A percentile compares a stretch with the other conserved stretches of the same genome.
Conservation (phyloP, 2,329 filamentous ascomycete genomes). For the Ceratocystis diversiconidia region DNA sequence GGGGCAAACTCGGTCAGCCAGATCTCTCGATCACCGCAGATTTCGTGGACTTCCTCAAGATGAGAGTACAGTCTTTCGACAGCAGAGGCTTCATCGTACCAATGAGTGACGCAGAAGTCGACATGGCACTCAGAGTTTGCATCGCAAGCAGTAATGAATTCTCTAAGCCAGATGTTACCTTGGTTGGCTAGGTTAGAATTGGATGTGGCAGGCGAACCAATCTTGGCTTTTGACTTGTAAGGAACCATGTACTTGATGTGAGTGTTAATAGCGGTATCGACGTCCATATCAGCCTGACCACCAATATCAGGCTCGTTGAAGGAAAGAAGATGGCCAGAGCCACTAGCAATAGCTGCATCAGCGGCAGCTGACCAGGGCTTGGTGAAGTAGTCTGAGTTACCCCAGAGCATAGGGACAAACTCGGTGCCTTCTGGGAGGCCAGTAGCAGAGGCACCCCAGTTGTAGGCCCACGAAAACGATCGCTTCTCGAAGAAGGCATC, state of each 20-base stretch:
- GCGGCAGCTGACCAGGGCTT: constrained; percentile 38
- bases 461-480: constrained; percentile 45
- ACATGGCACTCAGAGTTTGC: constrained; percentile 33
- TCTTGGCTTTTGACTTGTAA: constrained; percentile 37
- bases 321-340: constrained; percentile 43
- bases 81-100: constrained; percentile 41
- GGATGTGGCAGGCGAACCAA: constrained; percentile 47
- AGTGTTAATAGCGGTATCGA: constrained; percentile 36
- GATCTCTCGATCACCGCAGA: constrained; percentile 36
- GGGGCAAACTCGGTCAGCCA: constrained; percentile 54
- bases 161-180: constrained; percentile 43
- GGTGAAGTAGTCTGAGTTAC: constrained; percentile 31
- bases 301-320: constrained; percentile 60
- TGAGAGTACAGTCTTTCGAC: constrained; percentile 40
- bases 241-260: constrained; percentile 43
- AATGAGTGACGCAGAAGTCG: constrained; percentile 50
- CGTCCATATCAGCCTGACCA: constrained; percentile 43
- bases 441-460: constrained; percentile 44
- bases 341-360: constrained; percentile 36
- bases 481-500: constrained; percentile 32
- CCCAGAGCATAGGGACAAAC: constrained; percentile 58
- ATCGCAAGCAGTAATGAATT: constrained; percentile 39
- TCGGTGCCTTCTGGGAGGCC: constrained; percentile 32
- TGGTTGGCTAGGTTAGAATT: constrained; percentile 38
- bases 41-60: constrained; percentile 32